Base-by-base conservation (phyloP, 2,329 filamentous ascomycete species). In the Pestalotiopsis sp. region DNA sequence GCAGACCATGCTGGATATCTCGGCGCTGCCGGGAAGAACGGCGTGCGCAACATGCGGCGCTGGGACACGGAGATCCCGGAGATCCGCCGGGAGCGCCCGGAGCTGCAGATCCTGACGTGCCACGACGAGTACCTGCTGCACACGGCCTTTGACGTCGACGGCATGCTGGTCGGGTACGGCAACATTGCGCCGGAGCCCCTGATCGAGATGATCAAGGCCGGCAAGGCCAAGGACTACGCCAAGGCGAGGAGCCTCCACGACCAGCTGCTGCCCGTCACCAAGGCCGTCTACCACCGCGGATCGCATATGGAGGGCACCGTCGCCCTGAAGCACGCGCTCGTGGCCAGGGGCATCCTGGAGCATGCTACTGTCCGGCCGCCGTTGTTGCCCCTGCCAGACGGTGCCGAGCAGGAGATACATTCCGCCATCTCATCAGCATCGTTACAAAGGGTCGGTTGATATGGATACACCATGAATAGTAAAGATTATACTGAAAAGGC, bases 281-380 rank as follows among this genome's bases (percentile, higher is more conserved):
- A 85, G 76, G 83, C 81, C n/a, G 84, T 87, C 0, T 87, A 87
- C 72, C 85, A 87, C 74, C 82, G 84, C 5, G 85, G 85, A 11
- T 86, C 84, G 11, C 85, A 87, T 68, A 87, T 87, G 85, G 85
- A 87, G 76, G 85, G 85, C 2, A 87, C 84, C 1, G 84, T 86
- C 2, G 82, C 82, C 4, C 71, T 87, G 25, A 87, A 87, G 77
- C 84, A 86, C 69, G 84, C 84, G 14, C 76, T 87, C 31, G 84
- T 87, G 27, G 84, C 84, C 12, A 75, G 85, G 12, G 85, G 85
- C 1, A 85, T 86, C 41, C 70, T 86, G 13, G 77, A 79, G 13
- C 84, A 87, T 65, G 84, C 84, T 12, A 86, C 84, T 2, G 84
- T 86, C 3, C 76, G 84, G n/a, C 84, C 84, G 7, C 83, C 83